Evolutionary conservation across 2,329 filamentous ascomycete species (phyloP).

Genomic region (Fusarium papillatum): DNA sequence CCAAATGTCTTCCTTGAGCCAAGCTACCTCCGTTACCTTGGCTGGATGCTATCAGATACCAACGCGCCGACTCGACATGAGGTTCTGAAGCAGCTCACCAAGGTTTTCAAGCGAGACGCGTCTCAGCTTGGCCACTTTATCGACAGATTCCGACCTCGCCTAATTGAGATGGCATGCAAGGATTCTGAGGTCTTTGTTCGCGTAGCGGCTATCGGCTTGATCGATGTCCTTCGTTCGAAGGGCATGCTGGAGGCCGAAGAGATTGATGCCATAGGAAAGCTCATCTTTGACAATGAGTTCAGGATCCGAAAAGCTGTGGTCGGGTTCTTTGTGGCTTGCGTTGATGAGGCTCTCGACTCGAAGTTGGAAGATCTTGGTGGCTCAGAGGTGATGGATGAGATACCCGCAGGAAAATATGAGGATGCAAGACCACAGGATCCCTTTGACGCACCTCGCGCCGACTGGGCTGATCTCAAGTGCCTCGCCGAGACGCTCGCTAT

Average conservation of each 20-base stretch:
- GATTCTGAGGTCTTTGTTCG: constrained; percentile 88
- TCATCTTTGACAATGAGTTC: constrained; percentile 90
- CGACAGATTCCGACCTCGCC: constrained; percentile 86
- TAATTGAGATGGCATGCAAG: constrained; percentile 92
- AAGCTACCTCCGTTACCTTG: constrained; percentile 90
- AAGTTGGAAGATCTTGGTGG: constrained; percentile 90
- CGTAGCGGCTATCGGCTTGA: constrained; percentile 82
- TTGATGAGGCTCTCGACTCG: constrained; percentile 83
- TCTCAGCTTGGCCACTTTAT: constrained; percentile 93
- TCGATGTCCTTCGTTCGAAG: constrained; percentile 85
- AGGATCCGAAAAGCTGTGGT: constrained; percentile 91
- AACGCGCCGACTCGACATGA: constrained; percentile 83
- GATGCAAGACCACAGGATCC: constrained; percentile 63
- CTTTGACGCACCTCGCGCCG: constrained; percentile 80
- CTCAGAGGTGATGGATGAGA: constrained; percentile 80
- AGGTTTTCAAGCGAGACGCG: constrained; percentile 84
- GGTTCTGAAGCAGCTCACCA: constrained; percentile 85
- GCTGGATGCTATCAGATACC: constrained; percentile 93
- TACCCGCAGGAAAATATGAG: constrained; percentile 76
- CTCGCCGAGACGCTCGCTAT: constrained; percentile 85
- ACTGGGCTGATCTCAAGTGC: constrained; percentile 94
- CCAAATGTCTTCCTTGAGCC: constrained; percentile 93
- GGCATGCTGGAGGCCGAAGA: constrained; percentile 93
- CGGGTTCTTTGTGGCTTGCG: constrained; percentile 89
- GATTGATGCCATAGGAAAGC: constrained; percentile 87